A percentile compares a stretch with the other conserved stretches of the same genome.
These are phyloP conservation scores for Helianthus tuberosus DNA, from an alignment of 129 eudicot genomes.

Conservation along the genomic window DNA sequence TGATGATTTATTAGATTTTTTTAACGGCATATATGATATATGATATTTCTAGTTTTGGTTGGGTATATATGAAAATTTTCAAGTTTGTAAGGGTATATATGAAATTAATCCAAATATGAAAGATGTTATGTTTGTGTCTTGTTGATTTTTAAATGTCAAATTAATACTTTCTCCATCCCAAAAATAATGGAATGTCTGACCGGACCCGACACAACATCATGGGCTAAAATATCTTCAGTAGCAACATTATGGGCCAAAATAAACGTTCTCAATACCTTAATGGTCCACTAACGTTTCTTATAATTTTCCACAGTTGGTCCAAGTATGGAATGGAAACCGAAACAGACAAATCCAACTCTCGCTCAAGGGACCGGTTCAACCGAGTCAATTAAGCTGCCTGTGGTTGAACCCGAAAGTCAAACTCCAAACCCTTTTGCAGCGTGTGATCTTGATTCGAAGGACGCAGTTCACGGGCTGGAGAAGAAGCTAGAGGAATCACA, in stretches of 20 bases:
- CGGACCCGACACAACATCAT: neutral
- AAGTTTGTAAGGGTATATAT: too few relatives aligned
- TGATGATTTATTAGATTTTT: too few relatives aligned
- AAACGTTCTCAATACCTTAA: neutral
- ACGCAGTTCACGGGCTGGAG: conserved; percentile 36
- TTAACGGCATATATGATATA: too few relatives aligned
- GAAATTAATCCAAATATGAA: too few relatives aligned
- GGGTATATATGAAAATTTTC: too few relatives aligned
- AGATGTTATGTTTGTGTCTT: neutral
- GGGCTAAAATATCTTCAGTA: neutral
- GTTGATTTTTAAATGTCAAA: neutral
- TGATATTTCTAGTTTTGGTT: too few relatives aligned
- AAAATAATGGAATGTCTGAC: neutral
- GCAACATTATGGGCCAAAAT: neutral
- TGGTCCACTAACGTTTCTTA: neutral
- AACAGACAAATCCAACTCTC: conserved; percentile 43
- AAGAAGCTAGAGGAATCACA: conserved; percentile 53
- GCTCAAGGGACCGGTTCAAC: conserved; percentile 44
- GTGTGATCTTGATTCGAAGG: conserved; percentile 29
- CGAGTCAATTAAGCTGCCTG: conserved; percentile 44
- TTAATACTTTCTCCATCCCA: neutral
- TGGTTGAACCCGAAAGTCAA: conserved; percentile 31
- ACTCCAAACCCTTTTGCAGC: conserved; percentile 24
- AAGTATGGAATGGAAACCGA: conserved; percentile 82
- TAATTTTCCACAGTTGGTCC: conserved; percentile 47